Conservation (phyloP, 257 asterid species). For the Solanum piurae region DNA sequence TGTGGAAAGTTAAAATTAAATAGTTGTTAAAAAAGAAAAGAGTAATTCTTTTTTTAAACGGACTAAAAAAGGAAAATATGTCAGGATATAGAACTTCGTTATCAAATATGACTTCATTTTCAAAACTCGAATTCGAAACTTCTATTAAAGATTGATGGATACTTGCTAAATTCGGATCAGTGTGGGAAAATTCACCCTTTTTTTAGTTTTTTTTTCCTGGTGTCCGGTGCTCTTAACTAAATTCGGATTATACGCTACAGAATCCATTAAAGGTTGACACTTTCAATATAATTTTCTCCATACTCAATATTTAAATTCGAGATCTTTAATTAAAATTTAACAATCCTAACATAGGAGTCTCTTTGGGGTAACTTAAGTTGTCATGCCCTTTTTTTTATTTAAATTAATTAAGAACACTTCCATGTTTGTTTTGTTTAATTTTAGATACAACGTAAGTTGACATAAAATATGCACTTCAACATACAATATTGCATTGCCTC, state of each 20-base stretch:
- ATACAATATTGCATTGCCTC: neutral
- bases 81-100: too few species aligned
- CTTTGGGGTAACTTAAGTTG: neutral
- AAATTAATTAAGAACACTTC: neutral
- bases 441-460: neutral
- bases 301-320: too few species aligned
- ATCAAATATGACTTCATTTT: neutral
- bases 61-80: too few species aligned
- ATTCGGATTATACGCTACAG: too few species aligned
- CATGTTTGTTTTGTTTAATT: neutral
- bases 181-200: too few species aligned
- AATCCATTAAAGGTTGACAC: accelerated
- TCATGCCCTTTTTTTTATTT: neutral
- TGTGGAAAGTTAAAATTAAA: neutral
- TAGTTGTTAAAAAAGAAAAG: too few species aligned
- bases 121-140: neutral
- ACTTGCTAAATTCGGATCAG: neutral
- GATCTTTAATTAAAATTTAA: too few species aligned
- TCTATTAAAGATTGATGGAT: neutral
- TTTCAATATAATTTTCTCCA: too few species aligned
- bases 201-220: too few species aligned
- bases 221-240: too few species aligned
- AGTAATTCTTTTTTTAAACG: too few species aligned
- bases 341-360: too few species aligned
- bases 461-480: neutral